Conservation (phyloP, 1,284 basidiomycete species). For the Leccinum fuscescens region DNA sequence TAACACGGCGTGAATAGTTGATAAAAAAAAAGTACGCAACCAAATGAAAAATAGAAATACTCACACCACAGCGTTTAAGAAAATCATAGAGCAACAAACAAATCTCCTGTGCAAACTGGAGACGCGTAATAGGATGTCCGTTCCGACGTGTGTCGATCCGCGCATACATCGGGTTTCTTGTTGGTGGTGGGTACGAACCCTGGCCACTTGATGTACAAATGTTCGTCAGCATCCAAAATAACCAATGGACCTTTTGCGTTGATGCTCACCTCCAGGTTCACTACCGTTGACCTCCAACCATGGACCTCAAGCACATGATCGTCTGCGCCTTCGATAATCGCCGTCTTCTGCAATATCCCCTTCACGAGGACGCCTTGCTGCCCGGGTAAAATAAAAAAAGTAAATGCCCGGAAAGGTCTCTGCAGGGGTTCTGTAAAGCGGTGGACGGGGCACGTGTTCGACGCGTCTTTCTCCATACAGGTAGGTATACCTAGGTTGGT, state of each 20-base stretch:
- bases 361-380: constrained; percentile 15
- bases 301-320: constrained; percentile 10
- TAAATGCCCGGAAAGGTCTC: constrained; percentile 11
- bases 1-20: not conserved
- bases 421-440: not conserved
- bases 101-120: constrained; percentile 11
- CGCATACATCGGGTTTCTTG: constrained; percentile 2
- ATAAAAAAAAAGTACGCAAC: not conserved
- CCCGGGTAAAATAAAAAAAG: constrained; percentile 1
- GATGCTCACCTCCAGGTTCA: constrained; percentile 13
- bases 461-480: constrained; percentile 4
- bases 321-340: constrained; percentile 7
- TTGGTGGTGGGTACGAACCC: constrained; percentile 9
- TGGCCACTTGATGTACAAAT: constrained; percentile 14
- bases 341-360: constrained; percentile 6
- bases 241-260: not conserved
- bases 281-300: constrained; percentile 13
- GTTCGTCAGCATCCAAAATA: not conserved
- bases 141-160: constrained; percentile 2
- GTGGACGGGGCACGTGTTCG: constrained; percentile 15
- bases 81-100: constrained; percentile 8
- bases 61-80: constrained; percentile 1
- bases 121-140: constrained; percentile 11
- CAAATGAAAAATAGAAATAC: not conserved
- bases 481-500: constrained; percentile 9